Evolutionary conservation across 805 yeast genomes (phyloP).

Genomic region (Metschnikowia borealis): DNA sequence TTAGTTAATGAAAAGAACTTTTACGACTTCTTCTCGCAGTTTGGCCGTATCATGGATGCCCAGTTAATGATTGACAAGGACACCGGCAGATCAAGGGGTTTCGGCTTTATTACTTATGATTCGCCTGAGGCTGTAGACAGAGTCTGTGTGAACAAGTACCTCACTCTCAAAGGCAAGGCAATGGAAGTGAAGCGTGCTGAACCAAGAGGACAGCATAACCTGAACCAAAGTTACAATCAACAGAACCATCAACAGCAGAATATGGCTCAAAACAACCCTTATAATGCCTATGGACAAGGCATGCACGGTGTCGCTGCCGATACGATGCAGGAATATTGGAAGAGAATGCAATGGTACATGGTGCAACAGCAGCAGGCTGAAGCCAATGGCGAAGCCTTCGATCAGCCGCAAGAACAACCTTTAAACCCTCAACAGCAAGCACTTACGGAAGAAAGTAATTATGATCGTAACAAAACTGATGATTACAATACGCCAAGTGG

Average conservation of each 20-base stretch:
- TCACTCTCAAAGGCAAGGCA: constrained; percentile 79
- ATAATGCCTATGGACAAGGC: constrained; percentile 21
- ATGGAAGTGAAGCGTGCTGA: constrained; percentile 84
- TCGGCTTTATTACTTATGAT: constrained; percentile 94
- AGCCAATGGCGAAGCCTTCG: constrained; percentile 20
- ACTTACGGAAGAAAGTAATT: constrained; percentile 12
- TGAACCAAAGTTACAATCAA: constrained; percentile 23
- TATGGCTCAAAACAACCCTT: constrained; percentile 27
- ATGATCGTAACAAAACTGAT: constrained; percentile 13
- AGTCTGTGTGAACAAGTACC: constrained; percentile 75
- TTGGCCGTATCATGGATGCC: constrained; percentile 90
- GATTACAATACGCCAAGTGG: not conserved
- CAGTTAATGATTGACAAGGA: constrained; percentile 97
- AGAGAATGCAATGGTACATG: constrained; percentile 62
- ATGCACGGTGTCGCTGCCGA: constrained; percentile 38
- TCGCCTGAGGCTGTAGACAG: constrained; percentile 90
- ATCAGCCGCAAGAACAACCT: constrained; percentile 36
- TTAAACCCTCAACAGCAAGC: constrained; percentile 42
- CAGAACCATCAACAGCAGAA: constrained; percentile 26
- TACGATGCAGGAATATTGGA: constrained; percentile 62
- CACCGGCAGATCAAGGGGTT: constrained; percentile 94
- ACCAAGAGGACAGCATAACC: constrained; percentile 68
- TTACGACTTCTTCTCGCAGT: constrained; percentile 77
- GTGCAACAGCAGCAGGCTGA: constrained; percentile 49
- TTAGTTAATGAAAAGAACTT: constrained; percentile 91